Conservation (phyloP, 345 rosid genomes). For the Salix brachista region DNA sequence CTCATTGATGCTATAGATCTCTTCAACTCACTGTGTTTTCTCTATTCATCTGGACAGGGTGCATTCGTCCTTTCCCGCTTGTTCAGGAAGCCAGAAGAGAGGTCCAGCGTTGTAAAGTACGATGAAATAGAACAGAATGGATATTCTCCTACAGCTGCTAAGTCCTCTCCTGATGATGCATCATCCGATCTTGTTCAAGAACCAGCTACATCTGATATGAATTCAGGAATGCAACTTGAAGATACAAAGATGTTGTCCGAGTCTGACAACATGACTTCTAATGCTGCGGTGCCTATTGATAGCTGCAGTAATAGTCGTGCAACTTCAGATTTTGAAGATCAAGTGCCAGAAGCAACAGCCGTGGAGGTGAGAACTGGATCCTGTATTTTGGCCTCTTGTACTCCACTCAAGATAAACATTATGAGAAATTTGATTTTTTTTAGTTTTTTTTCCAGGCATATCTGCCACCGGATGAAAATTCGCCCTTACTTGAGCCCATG, state of each 20-base stretch:
- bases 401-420: not conserved
- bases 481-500: conserved; percentile 22
- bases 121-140: conserved; percentile 50
- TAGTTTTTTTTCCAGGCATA: conserved; percentile 33
- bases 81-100: conserved; percentile 70
- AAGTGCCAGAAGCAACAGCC: conserved; percentile 30
- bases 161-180: conserved; percentile 57
- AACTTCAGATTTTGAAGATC: conserved; percentile 54
- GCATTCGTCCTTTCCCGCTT: conserved; percentile 80
- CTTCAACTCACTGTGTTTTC: not conserved
- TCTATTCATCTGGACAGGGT: conserved; percentile 30
- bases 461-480: conserved; percentile 23
- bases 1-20: not conserved
- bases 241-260: conserved; percentile 32
- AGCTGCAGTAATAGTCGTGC: conserved; percentile 45
- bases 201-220: conserved; percentile 30
- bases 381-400: not conserved
- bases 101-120: conserved; percentile 32
- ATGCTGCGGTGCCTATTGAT: conserved; percentile 28
- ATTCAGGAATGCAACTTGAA: conserved; percentile 24
- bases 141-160: conserved; percentile 47
- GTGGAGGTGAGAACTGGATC: conserved; percentile 37
- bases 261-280: conserved; percentile 26
- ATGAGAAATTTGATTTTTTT: not conserved
- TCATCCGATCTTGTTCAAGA: conserved; percentile 66